These are phyloP conservation scores for Scleromitrula shiraiana DNA, from an alignment of 2,329 filamentous ascomycete genomes.

Conservation along the genomic window DNA sequence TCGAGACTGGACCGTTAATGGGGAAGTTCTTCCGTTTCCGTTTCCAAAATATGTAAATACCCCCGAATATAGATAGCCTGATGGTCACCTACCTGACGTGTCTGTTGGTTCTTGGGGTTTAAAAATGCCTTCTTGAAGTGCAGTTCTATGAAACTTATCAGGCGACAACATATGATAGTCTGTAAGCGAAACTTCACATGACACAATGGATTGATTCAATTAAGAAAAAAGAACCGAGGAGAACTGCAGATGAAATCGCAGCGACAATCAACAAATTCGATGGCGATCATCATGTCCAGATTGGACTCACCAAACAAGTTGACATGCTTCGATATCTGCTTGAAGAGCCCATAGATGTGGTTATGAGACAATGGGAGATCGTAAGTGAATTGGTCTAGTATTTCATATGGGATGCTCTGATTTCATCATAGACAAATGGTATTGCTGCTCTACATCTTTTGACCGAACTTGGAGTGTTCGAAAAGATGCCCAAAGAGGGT, in stretches of 20 bases:
- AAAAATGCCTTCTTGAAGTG: no score
- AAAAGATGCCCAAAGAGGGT: conserved; percentile 24
- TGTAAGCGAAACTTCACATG: no score
- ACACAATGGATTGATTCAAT: background rate
- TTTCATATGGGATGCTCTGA: background rate
- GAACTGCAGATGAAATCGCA: background rate
- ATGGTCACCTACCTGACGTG: no score
- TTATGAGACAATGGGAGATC: conserved; percentile 14
- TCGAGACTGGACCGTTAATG: no score
- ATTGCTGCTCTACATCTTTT: background rate
- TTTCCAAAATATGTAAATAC: no score
- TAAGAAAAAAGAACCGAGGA: background rate
- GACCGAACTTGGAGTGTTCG: conserved; percentile 13
- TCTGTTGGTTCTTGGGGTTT: no score
- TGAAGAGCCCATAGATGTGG: conserved; percentile 14
- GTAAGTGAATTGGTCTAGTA: conserved; percentile 8
- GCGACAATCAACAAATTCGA: conserved; percentile 13
- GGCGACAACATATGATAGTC: no score
- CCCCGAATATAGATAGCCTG: no score
- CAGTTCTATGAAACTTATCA: no score
- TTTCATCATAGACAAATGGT: background rate
- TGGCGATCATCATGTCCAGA: conserved; percentile 10
- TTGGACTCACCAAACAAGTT: conserved; percentile 13
- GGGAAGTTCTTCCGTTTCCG: no score
- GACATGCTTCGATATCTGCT: conserved; percentile 14